A percentile compares a stretch with the other conserved stretches of the same genome.
These are phyloP conservation scores for Oidiodendron maius DNA, from an alignment of 495 filamentous ascomycete species.

Conservation along the genomic window DNA sequence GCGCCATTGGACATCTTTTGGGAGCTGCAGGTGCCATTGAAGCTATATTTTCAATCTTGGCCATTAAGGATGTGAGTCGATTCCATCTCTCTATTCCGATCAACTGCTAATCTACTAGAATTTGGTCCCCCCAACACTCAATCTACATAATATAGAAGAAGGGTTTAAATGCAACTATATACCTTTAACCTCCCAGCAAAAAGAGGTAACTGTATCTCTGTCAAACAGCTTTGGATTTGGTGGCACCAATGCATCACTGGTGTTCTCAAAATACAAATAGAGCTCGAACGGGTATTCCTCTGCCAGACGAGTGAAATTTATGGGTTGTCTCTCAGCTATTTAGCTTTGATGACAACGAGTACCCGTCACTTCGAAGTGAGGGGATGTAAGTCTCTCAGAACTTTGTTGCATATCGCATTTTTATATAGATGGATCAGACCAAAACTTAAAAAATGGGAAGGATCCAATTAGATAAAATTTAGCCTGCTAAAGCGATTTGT, in stretches of 20 bases:
- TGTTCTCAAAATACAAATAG: slow-evolving; percentile 54
- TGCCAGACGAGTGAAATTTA: no score
- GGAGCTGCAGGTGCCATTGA: slow-evolving; percentile 89
- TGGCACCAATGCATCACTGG: slow-evolving; percentile 88
- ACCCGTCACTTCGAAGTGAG: no score
- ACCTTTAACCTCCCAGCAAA: slow-evolving; percentile 61
- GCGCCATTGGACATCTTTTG: slow-evolving; percentile 85
- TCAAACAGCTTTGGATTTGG: slow-evolving; percentile 99
- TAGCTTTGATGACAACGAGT: no score
- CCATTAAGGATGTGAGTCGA: slow-evolving; percentile 43
- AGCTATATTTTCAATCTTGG: slow-evolving; percentile 74
- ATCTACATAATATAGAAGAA: slow-evolving; percentile 60
- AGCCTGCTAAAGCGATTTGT: no score
- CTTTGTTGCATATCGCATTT: no score
- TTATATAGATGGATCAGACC: no score
- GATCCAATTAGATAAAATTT: no score
- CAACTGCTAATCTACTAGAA: slow-evolving; percentile 43
- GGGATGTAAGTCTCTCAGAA: no score
- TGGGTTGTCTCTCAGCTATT: no score
- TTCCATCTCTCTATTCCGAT: background rate
- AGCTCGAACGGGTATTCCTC: no score
- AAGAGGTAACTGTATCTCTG: slow-evolving; percentile 65
- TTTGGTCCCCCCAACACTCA: slow-evolving; percentile 80
- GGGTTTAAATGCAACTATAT: slow-evolving; percentile 88
- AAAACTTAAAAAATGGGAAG: no score